Evolutionary conservation across 352 stramenopile genomes (phyloP).

Genomic region (Phytophthora pini): DNA sequence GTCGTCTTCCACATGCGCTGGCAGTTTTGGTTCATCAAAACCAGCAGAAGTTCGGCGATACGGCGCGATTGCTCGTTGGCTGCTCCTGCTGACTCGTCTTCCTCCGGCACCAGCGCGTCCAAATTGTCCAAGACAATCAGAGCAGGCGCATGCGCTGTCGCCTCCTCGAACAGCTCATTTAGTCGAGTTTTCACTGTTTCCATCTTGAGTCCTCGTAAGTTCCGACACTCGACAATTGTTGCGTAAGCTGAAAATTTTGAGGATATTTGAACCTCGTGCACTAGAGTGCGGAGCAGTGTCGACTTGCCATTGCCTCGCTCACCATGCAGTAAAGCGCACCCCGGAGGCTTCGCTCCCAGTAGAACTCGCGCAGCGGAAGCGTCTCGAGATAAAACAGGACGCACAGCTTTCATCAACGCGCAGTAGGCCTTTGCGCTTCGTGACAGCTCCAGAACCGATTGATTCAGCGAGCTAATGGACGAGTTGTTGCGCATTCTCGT

Average conservation of each 20-base stretch:
- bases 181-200: slow-evolving; percentile 78
- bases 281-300: slow-evolving; percentile 62
- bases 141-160: slow-evolving; percentile 51
- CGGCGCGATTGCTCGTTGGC: slow-evolving; percentile 88
- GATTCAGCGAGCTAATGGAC: slow-evolving; percentile 21
- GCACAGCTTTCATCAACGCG: slow-evolving; percentile 50
- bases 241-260: slow-evolving; percentile 48
- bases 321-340: slow-evolving; percentile 75
- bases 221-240: slow-evolving; percentile 68
- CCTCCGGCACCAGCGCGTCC: slow-evolving; percentile 80
- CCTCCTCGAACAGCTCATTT: slow-evolving; percentile 62
- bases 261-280: slow-evolving; percentile 42
- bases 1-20: slow-evolving; percentile 71
- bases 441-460: slow-evolving; percentile 47
- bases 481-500: slow-evolving; percentile 20
- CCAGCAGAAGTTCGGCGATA: slow-evolving; percentile 81
- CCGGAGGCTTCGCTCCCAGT: slow-evolving; percentile 61
- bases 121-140: slow-evolving; percentile 86
- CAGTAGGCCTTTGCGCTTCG: slow-evolving; percentile 53
- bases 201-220: slow-evolving; percentile 88
- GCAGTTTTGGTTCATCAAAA: slow-evolving; percentile 56
- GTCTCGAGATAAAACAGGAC: slow-evolving; percentile 57
- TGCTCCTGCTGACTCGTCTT: slow-evolving; percentile 72
- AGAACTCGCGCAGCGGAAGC: slow-evolving; percentile 62
- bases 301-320: slow-evolving; percentile 83